Conservation (phyloP, 2,329 filamentous ascomycete genomes). For the Coniella lustricola region DNA sequence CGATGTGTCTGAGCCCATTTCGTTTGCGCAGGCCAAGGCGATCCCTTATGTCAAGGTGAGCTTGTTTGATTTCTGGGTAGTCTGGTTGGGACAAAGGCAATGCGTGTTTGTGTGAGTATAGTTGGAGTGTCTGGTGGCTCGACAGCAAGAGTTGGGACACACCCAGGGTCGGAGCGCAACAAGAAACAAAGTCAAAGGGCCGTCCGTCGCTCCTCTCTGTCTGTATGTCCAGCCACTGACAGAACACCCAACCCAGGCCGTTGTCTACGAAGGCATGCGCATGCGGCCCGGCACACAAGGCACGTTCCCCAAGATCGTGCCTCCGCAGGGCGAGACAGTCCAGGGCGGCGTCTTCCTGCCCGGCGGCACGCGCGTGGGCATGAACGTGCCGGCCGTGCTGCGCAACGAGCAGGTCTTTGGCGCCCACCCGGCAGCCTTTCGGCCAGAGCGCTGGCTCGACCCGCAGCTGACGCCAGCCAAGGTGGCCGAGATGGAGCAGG, state of each 20-base stretch:
- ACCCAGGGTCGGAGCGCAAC: no score
- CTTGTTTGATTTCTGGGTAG: no score
- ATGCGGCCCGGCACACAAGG: slow-evolving; percentile 35
- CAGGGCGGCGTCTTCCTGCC: slow-evolving; percentile 17
- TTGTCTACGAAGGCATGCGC: slow-evolving; percentile 43
- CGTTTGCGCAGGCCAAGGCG: slow-evolving; percentile 23
- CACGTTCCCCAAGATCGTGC: slow-evolving; percentile 20
- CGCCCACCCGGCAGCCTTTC: slow-evolving; percentile 36
- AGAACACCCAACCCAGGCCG: slow-evolving; percentile 27
- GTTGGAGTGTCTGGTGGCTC: background rate
- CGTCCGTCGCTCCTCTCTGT: no score
- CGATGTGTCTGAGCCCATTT: slow-evolving; percentile 19
- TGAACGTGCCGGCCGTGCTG: slow-evolving; percentile 51
- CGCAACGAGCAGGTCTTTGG: slow-evolving; percentile 52
- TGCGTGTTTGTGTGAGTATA: no score
- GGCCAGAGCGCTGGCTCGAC: slow-evolving; percentile 41
- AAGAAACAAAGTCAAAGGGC: no score
- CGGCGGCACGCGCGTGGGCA: slow-evolving; percentile 12
- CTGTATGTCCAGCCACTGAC: no score
- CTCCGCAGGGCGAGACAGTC: slow-evolving; percentile 23
- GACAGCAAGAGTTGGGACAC: no score
- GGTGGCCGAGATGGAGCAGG: slow-evolving; percentile 33
- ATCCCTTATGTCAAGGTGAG: slow-evolving; percentile 35
- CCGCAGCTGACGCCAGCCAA: slow-evolving; percentile 23
- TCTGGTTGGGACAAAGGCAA: no score